These are phyloP conservation scores for Candida coquimbonensis DNA, from an alignment of 805 yeast species.

Conservation along the genomic window DNA sequence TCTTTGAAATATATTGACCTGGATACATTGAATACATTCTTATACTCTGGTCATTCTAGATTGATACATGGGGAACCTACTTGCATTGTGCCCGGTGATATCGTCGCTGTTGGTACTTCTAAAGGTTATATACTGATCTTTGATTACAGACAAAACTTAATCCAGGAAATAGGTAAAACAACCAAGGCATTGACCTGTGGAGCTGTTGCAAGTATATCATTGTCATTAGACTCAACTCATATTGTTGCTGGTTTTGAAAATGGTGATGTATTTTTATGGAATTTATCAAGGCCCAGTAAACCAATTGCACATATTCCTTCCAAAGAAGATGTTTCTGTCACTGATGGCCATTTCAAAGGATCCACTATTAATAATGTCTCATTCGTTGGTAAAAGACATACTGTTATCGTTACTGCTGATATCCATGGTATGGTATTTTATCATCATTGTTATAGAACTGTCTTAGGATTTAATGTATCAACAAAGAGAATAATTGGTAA, in stretches of 20 bases:
- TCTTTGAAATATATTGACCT: conserved; percentile 33
- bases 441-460: conserved; percentile 56
- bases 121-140: conserved; percentile 61
- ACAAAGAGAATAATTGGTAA: conserved; percentile 49
- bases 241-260: conserved; percentile 60
- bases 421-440: conserved; percentile 47
- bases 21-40: conserved; percentile 28
- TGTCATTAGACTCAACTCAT: conserved; percentile 64
- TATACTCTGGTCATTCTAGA: conserved; percentile 28
- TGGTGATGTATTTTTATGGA: conserved; percentile 71
- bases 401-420: conserved; percentile 53
- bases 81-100: conserved; percentile 34
- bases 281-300: conserved; percentile 33
- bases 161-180: conserved; percentile 32
- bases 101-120: conserved; percentile 62
- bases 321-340: conserved; percentile 16
- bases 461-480: conserved; percentile 42
- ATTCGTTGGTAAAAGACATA: conserved; percentile 44
- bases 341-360: conserved; percentile 27
- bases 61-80: conserved; percentile 46
- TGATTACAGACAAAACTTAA: conserved; percentile 57
- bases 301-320: conserved; percentile 21
- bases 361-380: conserved; percentile 34
- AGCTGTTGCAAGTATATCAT: conserved; percentile 44
- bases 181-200: conserved; percentile 32